These are phyloP conservation scores for Penicillium rolfsii DNA, from an alignment of 2,329 filamentous ascomycete species.

Conservation along the genomic window DNA sequence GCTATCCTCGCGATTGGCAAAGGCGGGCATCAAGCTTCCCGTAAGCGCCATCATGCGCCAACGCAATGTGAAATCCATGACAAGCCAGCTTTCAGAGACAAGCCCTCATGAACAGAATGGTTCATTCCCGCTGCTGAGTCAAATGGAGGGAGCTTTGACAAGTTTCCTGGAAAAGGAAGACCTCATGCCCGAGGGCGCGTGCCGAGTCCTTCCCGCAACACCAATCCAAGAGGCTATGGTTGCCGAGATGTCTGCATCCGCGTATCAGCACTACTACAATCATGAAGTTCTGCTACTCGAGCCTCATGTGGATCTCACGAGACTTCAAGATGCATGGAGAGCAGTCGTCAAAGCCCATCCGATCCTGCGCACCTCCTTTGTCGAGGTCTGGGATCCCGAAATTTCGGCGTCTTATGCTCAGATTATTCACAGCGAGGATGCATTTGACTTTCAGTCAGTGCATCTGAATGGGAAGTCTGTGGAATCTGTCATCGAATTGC, in stretches of 20 bases:
- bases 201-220: constrained; percentile 72
- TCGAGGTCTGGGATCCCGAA: constrained; percentile 64
- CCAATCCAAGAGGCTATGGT: constrained; percentile 87
- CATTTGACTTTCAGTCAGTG: constrained; percentile 41
- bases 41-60: constrained; percentile 78
- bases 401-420: constrained; percentile 62
- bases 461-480: constrained; percentile 26
- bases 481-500: constrained; percentile 29
- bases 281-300: constrained; percentile 72
- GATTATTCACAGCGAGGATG: constrained; percentile 45
- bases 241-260: constrained; percentile 75
- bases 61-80: constrained; percentile 68
- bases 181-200: constrained; percentile 49
- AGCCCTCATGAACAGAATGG: constrained; percentile 33
- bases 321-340: constrained; percentile 65
- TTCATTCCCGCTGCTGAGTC: constrained; percentile 17
- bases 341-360: constrained; percentile 63
- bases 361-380: constrained; percentile 76
- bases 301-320: constrained; percentile 57
- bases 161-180: constrained; percentile 43
- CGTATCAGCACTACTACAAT: constrained; percentile 80
- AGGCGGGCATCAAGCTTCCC: constrained; percentile 61
- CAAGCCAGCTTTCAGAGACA: constrained; percentile 29
- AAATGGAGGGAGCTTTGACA: constrained; percentile 40
- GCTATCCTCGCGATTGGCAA: constrained; percentile 71